Conservation (phyloP, 192 early-diverging fungal genomes). For the Funneliformis geosporum region DNA sequence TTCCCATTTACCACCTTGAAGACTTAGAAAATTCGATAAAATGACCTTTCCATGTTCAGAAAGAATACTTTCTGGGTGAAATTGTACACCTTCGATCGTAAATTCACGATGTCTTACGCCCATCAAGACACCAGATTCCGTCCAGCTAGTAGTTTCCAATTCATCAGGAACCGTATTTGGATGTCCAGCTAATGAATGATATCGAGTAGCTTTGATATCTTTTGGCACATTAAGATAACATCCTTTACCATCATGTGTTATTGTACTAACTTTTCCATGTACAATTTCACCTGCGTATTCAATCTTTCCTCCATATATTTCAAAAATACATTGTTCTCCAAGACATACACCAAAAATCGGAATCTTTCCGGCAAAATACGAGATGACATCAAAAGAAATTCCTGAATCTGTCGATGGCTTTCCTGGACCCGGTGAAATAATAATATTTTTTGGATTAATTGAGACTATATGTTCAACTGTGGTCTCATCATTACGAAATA, state of each 20-base stretch:
- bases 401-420: conserved; percentile 89
- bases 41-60: conserved; percentile 88
- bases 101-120: conserved; percentile 88
- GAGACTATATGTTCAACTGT: conserved; percentile 81
- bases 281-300: conserved; percentile 93
- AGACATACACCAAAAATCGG: conserved; percentile 98
- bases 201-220: conserved; percentile 86
- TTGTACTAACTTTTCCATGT: conserved; percentile 93
- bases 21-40: conserved; percentile 87
- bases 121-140: conserved; percentile 86
- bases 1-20: conserved; percentile 87
- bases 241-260: conserved; percentile 90
- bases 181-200: conserved; percentile 95
- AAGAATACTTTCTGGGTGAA: conserved; percentile 96
- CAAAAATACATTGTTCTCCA: conserved; percentile 97
- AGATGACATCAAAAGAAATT: conserved; percentile 85
- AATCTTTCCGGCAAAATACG: conserved; percentile 88
- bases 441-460: conserved; percentile 88
- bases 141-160: conserved; percentile 87
- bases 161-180: conserved; percentile 76
- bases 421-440: conserved; percentile 97
- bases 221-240: conserved; percentile 84
- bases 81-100: conserved; percentile 96
- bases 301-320: conserved; percentile 92
- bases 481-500: conserved; percentile 93